Percentiles rank a stretch among this genome's conserved stretches.
phyloP scores from a whole-genome alignment of 169 alveolate genomes.

The Neospora caninum region DNA sequence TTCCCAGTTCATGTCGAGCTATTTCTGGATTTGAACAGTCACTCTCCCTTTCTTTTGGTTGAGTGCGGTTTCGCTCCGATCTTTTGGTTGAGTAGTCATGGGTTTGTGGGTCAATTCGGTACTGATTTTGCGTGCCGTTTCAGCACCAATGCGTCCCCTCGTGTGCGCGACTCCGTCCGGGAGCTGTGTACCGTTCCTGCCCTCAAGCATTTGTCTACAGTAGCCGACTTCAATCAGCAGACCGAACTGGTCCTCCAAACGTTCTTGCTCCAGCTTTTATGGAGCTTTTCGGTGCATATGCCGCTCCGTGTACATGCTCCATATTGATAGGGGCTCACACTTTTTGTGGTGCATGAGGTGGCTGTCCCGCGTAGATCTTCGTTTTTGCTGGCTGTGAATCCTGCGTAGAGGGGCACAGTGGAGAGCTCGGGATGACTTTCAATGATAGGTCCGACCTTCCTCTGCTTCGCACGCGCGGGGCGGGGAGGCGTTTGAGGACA shows the following conservation, averaged over 20 bases:
- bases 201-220: too few species aligned
- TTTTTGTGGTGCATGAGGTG: too few species aligned
- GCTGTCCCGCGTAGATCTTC: too few species aligned
- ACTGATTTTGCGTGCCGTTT: neutral
- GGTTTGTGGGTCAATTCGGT: neutral
- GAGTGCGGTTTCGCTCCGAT: neutral
- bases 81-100: neutral
- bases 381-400: too few species aligned
- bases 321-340: too few species aligned
- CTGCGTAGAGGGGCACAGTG: too few species aligned
- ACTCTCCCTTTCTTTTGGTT: neutral
- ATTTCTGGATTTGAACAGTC: too few species aligned
- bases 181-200: too few species aligned
- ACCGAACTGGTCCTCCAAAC: too few species aligned
- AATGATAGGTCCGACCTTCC: conserved; percentile 30
- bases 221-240: too few species aligned
- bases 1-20: neutral
- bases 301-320: too few species aligned
- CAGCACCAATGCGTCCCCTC: neutral
- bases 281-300: neutral
- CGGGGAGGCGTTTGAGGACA: conserved; percentile 3
- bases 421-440: conserved; percentile 16
- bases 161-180: too few species aligned
- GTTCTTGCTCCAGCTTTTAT: neutral
- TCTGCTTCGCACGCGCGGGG: neutral